Conservation (phyloP, 257 asterid species). For the Handroanthus guayacan region DNA sequence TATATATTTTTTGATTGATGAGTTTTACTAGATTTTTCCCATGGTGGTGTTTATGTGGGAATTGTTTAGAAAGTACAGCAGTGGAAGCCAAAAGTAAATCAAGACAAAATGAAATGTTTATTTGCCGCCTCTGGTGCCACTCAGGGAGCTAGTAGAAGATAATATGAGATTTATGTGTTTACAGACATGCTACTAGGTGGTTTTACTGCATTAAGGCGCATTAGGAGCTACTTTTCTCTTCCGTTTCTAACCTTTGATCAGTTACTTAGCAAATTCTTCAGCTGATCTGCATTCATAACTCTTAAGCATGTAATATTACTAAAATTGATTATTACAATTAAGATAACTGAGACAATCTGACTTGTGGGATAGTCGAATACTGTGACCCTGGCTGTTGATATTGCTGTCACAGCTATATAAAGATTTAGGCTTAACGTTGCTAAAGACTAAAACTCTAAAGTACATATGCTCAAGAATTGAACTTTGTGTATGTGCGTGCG, state of each 20-base stretch:
- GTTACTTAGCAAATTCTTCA: constrained; percentile 4
- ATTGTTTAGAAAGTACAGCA: neutral
- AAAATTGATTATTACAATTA: neutral
- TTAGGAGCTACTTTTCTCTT: neutral
- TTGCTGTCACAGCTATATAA: neutral
- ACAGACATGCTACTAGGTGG: constrained; percentile 3
- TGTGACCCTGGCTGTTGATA: neutral
- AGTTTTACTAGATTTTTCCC: neutral
- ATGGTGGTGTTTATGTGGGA: neutral
- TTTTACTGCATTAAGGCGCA: neutral
- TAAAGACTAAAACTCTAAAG: neutral
- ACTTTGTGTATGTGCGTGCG: neutral
- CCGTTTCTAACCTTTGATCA: constrained; percentile 17
- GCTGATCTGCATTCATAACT: constrained; percentile 3
- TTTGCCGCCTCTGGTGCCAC: neutral
- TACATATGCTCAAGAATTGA: neutral
- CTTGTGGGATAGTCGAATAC: constrained; percentile 21
- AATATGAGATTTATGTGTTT: neutral
- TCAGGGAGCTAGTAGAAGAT: neutral
- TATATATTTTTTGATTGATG: neutral
- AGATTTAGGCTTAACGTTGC: constrained; percentile 19
- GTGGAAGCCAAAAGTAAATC: neutral
- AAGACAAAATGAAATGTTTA: neutral
- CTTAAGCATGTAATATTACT: constrained; percentile 7
- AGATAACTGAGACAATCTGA: neutral